Percentiles rank a stretch among this genome's conserved stretches.
Evolutionary conservation across 2,329 filamentous ascomycete genomes (phyloP).

Genomic region (Aspergillus ustus): DNA sequence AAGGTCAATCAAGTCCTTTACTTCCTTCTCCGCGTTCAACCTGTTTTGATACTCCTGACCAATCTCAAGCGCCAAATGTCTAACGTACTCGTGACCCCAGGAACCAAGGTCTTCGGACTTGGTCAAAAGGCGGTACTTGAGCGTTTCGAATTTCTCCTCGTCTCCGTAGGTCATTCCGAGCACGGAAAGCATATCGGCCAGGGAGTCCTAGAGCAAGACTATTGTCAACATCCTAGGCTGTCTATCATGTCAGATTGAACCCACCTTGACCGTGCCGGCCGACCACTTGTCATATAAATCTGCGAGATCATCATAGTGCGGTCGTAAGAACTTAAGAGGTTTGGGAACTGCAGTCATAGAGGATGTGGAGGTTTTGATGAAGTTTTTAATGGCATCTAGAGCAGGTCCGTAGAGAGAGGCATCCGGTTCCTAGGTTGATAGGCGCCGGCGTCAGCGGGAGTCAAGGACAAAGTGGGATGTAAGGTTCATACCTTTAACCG

Average conservation of each 20-base stretch:
- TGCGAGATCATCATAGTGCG: constrained; percentile 89
- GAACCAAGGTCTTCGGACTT: constrained; percentile 91
- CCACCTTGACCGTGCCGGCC: constrained; percentile 79
- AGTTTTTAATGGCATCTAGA: constrained; percentile 94
- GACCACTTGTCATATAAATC: constrained; percentile 91
- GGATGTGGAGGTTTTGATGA: constrained; percentile 98
- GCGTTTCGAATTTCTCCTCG: constrained; percentile 91
- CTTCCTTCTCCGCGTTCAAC: constrained; percentile 80
- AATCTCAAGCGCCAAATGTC: constrained; percentile 93
- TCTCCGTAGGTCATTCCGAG: constrained; percentile 99
- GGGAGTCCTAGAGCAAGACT: constrained; percentile 57
- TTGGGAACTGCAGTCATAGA: constrained; percentile 99
- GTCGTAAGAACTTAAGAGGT: constrained; percentile 95
- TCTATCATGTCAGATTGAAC: constrained; percentile 11
- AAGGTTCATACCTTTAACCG: constrained; percentile 72
- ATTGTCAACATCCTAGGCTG: constrained; percentile 19
- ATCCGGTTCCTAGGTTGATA: constrained; percentile 73
- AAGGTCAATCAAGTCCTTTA: constrained; percentile 82
- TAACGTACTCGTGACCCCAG: constrained; percentile 98
- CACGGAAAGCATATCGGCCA: constrained; percentile 95
- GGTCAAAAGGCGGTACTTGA: constrained; percentile 91
- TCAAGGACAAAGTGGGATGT: constrained; percentile 14
- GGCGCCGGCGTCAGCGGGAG: constrained; percentile 32
- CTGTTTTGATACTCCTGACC: constrained; percentile 91
- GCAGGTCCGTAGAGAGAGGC: constrained; percentile 86